Evolutionary conservation across 73 alveolate species (phyloP), one percentile per base, ranked within the genome.

Genomic region (Paramecium tetraurelia): DNA sequence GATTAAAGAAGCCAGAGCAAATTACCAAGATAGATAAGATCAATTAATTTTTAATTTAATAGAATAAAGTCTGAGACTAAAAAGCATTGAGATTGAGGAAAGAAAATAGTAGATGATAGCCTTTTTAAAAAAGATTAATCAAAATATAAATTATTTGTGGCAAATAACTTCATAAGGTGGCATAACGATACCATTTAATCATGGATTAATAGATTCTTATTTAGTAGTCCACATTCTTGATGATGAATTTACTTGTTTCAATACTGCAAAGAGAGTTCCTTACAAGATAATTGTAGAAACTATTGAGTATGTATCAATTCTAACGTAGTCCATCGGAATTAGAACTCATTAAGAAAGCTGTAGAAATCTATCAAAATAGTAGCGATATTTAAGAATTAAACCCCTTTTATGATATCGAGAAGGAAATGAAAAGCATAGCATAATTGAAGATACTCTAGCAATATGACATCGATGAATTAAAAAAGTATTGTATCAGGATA

Each of bases 231-330:
- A 95, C 58, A 93, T 96, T 68, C 94, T 94, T 5, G 94, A 92
- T 11, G 97, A 95, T 50, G 93, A 96, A 92, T 92, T 96, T 31
- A 94, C 83, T 68, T 96, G 99, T 68, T 96, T 95, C 86, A 94
- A 96, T 6, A 95, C 99, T 7, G 96, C 96, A 50, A 97, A 96
- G 53, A 95, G 99, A 92, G 99, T 96, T 6, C 99, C 99, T 6
- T 95, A 96, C 8, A 95, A 95, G 89, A 92, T 96, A 7, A 70
- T 92, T 10, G 63, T 93, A 48, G 96, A 93, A 76, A 53, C 92
- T 40, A 80, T 86, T 29, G 93, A 86, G 93, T 86, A 86, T 20
- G 0, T 7, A 29, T 57, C 2, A 14, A 11, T 41, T 0, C 18
- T 0, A 48, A 40, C 3, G 0, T 72, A 72, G 86, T 35, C 86